Conservation (phyloP, 768 basidiomycete genomes). For the Sistotremastrum suecicum region DNA sequence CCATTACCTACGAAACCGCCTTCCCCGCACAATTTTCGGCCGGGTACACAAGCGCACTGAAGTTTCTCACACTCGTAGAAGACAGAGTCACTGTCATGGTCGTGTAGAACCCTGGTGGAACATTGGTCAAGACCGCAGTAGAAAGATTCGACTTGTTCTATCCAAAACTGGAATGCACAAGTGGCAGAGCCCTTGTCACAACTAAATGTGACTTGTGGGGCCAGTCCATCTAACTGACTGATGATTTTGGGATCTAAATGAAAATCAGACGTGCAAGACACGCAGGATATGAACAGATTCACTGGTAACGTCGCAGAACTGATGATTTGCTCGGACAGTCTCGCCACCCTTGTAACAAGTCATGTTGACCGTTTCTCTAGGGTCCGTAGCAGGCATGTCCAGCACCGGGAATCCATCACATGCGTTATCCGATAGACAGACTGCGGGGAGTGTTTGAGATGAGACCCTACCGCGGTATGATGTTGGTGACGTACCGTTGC, state of each 20-base stretch:
- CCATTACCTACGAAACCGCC: constrained; percentile 79
- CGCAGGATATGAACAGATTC: constrained; percentile 16
- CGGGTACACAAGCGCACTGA: constrained; percentile 87
- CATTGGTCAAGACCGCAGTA: constrained; percentile 82
- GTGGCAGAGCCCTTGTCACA: constrained; percentile 51
- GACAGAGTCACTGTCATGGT: constrained; percentile 58
- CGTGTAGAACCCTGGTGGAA: constrained; percentile 27
- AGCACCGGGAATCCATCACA: constrained; percentile 68
- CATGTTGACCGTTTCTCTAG: constrained; percentile 45
- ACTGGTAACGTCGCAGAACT: constrained; percentile 99
- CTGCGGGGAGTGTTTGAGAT: constrained; percentile 24
- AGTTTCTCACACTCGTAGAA: constrained; percentile 72
- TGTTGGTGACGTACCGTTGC: constrained; percentile 57
- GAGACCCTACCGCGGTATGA: not conserved
- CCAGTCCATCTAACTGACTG: constrained; percentile 80
- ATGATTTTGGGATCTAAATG: constrained; percentile 80
- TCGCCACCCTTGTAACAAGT: constrained; percentile 89
- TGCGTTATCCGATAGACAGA: constrained; percentile 71
- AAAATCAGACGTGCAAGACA: not conserved
- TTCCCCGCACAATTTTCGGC: constrained; percentile 89
- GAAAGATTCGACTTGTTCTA: constrained; percentile 86
- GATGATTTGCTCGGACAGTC: constrained; percentile 90
- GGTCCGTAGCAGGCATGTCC: constrained; percentile 24
- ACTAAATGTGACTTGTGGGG: constrained; percentile 93
- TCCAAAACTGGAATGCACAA: constrained; percentile 98